Conservation (phyloP, 768 basidiomycete species). For the Auriscalpium orientale region DNA sequence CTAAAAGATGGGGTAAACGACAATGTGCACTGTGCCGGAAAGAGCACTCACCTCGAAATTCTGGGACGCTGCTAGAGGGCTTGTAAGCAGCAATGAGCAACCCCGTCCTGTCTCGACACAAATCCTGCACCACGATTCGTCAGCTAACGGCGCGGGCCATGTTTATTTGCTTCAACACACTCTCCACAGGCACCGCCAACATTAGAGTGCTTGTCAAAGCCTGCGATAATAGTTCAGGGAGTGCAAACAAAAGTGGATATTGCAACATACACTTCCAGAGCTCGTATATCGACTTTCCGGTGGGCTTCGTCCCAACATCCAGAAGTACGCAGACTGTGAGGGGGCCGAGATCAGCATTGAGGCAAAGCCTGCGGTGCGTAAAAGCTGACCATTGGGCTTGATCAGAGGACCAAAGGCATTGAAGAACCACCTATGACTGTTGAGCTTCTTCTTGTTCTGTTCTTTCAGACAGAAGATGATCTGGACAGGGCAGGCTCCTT, state of each 20-base stretch:
- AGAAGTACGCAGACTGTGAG: conserved; percentile 74
- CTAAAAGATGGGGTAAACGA: conserved; percentile 21
- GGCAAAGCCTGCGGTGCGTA: background rate
- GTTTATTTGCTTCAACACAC: conserved; percentile 29
- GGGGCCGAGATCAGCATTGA: background rate
- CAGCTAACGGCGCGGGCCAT: background rate
- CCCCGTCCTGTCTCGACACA: conserved; percentile 75
- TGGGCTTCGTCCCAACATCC: conserved; percentile 95
- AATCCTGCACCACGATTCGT: conserved; percentile 39
- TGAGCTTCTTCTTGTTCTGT: conserved; percentile 95
- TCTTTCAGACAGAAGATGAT: conserved; percentile 89
- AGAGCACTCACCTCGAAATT: conserved; percentile 67
- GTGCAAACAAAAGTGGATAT: conserved; percentile 5
- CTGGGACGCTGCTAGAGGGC: conserved; percentile 85
- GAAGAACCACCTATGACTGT: conserved; percentile 97
- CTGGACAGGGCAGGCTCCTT: conserved; percentile 74
- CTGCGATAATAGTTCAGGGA: conserved; percentile 13
- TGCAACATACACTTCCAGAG: conserved; percentile 74
- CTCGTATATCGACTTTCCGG: conserved; percentile 90
- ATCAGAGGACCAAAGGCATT: conserved; percentile 89
- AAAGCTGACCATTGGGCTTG: conserved; percentile 61
- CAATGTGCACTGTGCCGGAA: no score
- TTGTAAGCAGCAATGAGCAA: conserved; percentile 62
- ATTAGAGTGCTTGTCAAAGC: conserved; percentile 73
- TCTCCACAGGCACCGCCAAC: conserved; percentile 97